Base-by-base conservation (phyloP, 1,284 basidiomycete species). In the Leccinum griseonigrum region DNA sequence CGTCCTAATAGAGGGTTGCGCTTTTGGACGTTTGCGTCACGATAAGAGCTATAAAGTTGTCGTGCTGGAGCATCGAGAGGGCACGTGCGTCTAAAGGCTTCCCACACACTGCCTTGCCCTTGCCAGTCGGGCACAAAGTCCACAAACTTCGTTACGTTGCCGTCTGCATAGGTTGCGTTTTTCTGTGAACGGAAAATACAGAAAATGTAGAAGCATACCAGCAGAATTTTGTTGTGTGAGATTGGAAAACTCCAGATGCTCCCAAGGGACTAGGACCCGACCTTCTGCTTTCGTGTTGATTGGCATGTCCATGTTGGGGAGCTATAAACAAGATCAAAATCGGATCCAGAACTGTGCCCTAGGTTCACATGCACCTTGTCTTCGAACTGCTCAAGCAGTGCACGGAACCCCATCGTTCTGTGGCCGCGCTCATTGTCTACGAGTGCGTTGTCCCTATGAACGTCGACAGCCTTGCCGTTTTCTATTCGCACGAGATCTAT, bases 251-350 rank as follows among this genome's bases (percentile, higher is more conserved):
- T 79, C 74, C 46, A 80, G 79, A 72, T 90, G 85, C 72, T 92
- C 94, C 94, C 92, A 96, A 53, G 93, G 90, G 8, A 95, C 87
- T 18, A 98, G 81, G 11, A 97, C 87, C 22, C 95, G 90, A 13
- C 94, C 93, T 77, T 98, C 95, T 1, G 94, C 90, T 77, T 91
- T 92, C 46, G 92, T 86, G 69, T 97, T 97, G 77, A 97, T 87
- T 0, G 95, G 87, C 67, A 97, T 89, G 68, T 95, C 90, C 86
- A 97, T 88, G 77, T 97, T 86, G 10, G 94, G 94, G 3, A 97
- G 82, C 84, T 94, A 71, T 51, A 22, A 51, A 18, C 11, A 16
- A n/a, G 62, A 48, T 68, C 34, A 66, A 53, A 28, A 68, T 52
- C 53, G 50, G 36, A 32, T 34, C 26, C 57, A 56, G 58, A 51